Evolutionary conservation across 1,139 yeast genomes (phyloP).

Genomic region (Spathaspora sp.): DNA sequence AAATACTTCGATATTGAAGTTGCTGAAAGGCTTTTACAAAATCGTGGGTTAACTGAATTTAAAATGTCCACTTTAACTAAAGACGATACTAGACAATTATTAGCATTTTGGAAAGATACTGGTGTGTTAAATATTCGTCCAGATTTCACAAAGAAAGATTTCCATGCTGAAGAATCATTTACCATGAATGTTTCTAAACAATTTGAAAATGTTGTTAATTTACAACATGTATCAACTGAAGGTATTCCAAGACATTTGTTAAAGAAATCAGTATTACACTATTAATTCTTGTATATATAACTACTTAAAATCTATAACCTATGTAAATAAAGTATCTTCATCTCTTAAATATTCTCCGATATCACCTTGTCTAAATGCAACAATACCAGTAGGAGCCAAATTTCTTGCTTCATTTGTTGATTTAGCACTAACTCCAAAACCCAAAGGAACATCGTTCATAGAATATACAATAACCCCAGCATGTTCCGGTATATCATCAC

Average conservation of each 20-base stretch:
- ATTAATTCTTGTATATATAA: slow-evolving; percentile 11
- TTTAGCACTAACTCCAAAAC: slow-evolving; percentile 94
- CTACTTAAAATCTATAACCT: not conserved
- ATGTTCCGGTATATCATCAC: slow-evolving; percentile 97
- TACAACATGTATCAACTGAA: slow-evolving; percentile 66
- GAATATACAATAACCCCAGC: slow-evolving; percentile 91
- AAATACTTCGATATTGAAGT: slow-evolving; percentile 55
- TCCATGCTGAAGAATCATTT: slow-evolving; percentile 11
- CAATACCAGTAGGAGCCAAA: slow-evolving; percentile 90
- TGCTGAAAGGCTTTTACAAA: slow-evolving; percentile 46
- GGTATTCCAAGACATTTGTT: slow-evolving; percentile 78
- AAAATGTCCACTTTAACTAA: slow-evolving; percentile 51
- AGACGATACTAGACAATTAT: slow-evolving; percentile 52
- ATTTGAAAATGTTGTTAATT: slow-evolving; percentile 42
- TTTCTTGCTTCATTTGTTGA: slow-evolving; percentile 87
- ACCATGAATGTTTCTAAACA: slow-evolving; percentile 20
- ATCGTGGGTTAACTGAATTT: slow-evolving; percentile 49
- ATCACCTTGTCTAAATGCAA: slow-evolving; percentile 95
- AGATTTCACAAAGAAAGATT: slow-evolving; percentile 27
- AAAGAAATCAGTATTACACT: slow-evolving; percentile 36
- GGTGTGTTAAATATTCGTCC: slow-evolving; percentile 49
- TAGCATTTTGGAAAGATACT: slow-evolving; percentile 55
- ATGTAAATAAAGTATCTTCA: slow-evolving; percentile 81
- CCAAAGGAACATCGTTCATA: slow-evolving; percentile 91
- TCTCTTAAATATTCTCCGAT: slow-evolving; percentile 98